A percentile compares a stretch with the other conserved stretches of the same genome.
These are phyloP conservation scores for Setaria viridis DNA, from an alignment of 202 grass and related monocot genomes.

Conservation along the genomic window DNA sequence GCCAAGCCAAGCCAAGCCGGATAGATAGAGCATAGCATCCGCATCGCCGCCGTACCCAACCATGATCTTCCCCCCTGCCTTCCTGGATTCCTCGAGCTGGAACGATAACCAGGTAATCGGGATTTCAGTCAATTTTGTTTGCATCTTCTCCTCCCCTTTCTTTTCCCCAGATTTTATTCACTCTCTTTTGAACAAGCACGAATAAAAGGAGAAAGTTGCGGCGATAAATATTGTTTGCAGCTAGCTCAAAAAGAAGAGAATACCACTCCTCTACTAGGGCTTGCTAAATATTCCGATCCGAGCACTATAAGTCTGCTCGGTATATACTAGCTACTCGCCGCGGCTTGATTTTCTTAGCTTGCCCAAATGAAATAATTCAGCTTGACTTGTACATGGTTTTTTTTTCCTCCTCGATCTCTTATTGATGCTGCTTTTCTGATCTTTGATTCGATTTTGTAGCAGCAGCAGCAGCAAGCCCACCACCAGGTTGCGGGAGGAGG, in stretches of 20 bases:
- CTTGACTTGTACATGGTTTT: background rate
- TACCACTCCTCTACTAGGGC: conserved; percentile 34
- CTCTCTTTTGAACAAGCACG: conserved; percentile 48
- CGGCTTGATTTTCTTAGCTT: background rate
- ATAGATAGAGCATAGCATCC: background rate
- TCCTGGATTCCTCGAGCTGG: conserved; percentile 87
- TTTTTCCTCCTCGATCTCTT: conserved; percentile 11
- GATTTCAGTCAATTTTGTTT: conserved; percentile 42
- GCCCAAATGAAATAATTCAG: background rate
- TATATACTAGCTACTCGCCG: conserved; percentile 39
- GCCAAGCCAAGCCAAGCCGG: background rate
- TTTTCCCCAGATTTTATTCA: conserved; percentile 64
- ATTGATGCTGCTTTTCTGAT: conserved; percentile 16
- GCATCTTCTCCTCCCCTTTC: conserved; percentile 28
- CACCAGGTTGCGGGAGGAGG: conserved; percentile 12
- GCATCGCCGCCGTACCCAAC: conserved; percentile 17
- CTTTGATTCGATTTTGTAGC: conserved; percentile 48
- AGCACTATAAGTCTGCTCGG: background rate
- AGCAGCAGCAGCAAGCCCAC: conserved; percentile 65
- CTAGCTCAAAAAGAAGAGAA: conserved; percentile 44
- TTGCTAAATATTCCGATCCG: conserved; percentile 56
- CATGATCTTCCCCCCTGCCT: conserved; percentile 82
- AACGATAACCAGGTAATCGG: conserved; percentile 75
- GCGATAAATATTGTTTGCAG: conserved; percentile 31
- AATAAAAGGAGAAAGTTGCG: conserved; percentile 54